Base-by-base conservation (phyloP, 257 asterid species). In the Cynanchum wilfordii region DNA sequence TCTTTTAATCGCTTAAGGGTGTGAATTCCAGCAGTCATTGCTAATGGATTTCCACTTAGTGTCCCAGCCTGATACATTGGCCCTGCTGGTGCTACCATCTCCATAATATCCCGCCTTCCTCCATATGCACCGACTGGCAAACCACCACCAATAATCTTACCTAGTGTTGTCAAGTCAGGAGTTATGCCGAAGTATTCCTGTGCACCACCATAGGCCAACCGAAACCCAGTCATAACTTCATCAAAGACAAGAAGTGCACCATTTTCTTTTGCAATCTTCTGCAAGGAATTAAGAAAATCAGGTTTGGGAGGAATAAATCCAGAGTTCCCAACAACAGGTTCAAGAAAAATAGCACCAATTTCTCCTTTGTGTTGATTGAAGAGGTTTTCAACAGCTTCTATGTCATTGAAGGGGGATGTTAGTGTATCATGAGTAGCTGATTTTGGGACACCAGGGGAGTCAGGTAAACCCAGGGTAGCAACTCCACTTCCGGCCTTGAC, bases 401-500 rank as follows among this genome's bases (percentile, higher is more conserved):
- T 83, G 74, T 89, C 96, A 25, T 95, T 95, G 56, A 86, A 92
- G 36, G 99, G 99, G 22, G 97, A 80, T 19, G 98, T 90, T 51
- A 95, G 70, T 24, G 99, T 95, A 64, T 73, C 86, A 10, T 0
- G 13, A 7, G 99, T 95, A 51, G 99, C 96, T 63, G 89, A 82
- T 72, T 79, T 90, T n/a, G 99, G 99, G 47, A 95, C 99, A 49
- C 99, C 98, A 0, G 99, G 99, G 36, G 98, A 95, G 80, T 95
- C 99, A 0, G 99, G 98, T 73, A 95, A 96, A 30, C 98, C 99
- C 16, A 95, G 83, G 17, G 99, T 95, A 36, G 99, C 99, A 49
- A 95, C 99, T 52, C 99, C 99, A 76, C 99, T 95, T 79, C 98
- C 98, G 0, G 99, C 99, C 82, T 95, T 95, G 50, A 95, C 99